Conservation (phyloP, 2,329 filamentous ascomycete species). For the Neonectria magnoliae region DNA sequence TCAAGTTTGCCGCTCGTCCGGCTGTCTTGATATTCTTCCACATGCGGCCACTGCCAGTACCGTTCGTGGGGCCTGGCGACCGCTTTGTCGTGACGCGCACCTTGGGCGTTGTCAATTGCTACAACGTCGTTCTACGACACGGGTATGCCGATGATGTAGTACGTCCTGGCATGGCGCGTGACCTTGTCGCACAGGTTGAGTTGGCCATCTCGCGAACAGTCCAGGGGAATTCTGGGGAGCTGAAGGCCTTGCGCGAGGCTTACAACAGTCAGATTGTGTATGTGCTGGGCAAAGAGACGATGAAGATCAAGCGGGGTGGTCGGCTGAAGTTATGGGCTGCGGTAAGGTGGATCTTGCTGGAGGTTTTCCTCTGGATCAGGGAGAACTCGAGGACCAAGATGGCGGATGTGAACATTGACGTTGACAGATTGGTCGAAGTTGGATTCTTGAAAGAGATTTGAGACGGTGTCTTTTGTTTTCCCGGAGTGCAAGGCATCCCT, state of each 20-base stretch:
- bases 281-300: constrained; percentile 68
- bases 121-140: constrained; percentile 73
- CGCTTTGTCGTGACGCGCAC: constrained; percentile 55
- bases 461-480: background rate
- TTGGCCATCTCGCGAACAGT: constrained; percentile 64
- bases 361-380: constrained; percentile 68
- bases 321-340: constrained; percentile 47
- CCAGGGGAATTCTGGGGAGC: constrained; percentile 46
- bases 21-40: constrained; percentile 79
- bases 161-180: constrained; percentile 59
- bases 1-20: constrained; percentile 72
- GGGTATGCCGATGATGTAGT: constrained; percentile 75
- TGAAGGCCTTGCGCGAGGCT: constrained; percentile 45
- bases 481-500: background rate
- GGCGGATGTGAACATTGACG: constrained; percentile 58
- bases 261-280: constrained; percentile 58
- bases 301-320: constrained; percentile 53
- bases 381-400: constrained; percentile 73
- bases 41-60: constrained; percentile 68
- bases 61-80: constrained; percentile 59
- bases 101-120: constrained; percentile 64
- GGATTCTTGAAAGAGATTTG: constrained; percentile 74
- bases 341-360: constrained; percentile 56
- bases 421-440: constrained; percentile 71
- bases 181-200: constrained; percentile 45